Percentiles rank a stretch among this genome's conserved stretches.
These are phyloP conservation scores for Trichocladium uniseriatum DNA, from an alignment of 495 filamentous ascomycete species.

Conservation along the genomic window DNA sequence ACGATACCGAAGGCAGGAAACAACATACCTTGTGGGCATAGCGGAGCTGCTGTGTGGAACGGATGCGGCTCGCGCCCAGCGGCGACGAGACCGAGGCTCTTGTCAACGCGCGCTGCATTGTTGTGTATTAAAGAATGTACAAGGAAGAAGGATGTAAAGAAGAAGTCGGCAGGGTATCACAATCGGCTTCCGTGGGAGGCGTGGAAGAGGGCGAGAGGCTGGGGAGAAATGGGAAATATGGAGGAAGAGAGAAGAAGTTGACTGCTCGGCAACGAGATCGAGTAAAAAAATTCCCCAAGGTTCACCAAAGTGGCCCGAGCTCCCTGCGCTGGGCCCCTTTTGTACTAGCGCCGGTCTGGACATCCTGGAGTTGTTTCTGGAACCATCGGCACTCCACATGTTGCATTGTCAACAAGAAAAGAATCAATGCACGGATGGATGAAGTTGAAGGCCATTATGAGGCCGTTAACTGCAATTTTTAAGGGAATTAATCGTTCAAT, in stretches of 20 bases:
- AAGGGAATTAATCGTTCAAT: too few species aligned
- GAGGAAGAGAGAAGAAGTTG: slow-evolving; percentile 21
- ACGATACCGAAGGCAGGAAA: too few species aligned
- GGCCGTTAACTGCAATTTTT: too few species aligned
- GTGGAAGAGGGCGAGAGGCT: slow-evolving; percentile 6
- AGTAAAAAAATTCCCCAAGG: slow-evolving; percentile 23
- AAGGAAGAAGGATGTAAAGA: slow-evolving; percentile 10
- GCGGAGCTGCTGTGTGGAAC: slow-evolving; percentile 72
- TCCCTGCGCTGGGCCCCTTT: slow-evolving; percentile 16
- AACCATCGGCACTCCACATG: slow-evolving; percentile 26
- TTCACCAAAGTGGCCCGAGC: slow-evolving; percentile 26
- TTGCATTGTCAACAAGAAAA: not conserved
- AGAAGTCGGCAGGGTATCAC: slow-evolving; percentile 16
- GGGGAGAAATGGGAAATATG: slow-evolving; percentile 7
- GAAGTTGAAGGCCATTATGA: too few species aligned
- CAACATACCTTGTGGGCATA: slow-evolving; percentile 85
- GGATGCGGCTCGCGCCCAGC: slow-evolving; percentile 47
- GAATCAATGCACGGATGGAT: not conserved
- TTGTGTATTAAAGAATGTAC: slow-evolving; percentile 13
- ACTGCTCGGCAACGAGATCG: slow-evolving; percentile 1
- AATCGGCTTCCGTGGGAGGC: slow-evolving; percentile 6
- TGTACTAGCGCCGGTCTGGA: slow-evolving; percentile 13
- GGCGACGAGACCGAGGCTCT: slow-evolving; percentile 60
- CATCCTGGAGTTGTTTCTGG: slow-evolving; percentile 22
- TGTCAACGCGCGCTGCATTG: slow-evolving; percentile 41